Percentiles rank a stretch among this genome's conserved stretches.
phyloP scores from a whole-genome alignment of 2,329 filamentous ascomycete species.

The Biscogniauxia marginata region DNA sequence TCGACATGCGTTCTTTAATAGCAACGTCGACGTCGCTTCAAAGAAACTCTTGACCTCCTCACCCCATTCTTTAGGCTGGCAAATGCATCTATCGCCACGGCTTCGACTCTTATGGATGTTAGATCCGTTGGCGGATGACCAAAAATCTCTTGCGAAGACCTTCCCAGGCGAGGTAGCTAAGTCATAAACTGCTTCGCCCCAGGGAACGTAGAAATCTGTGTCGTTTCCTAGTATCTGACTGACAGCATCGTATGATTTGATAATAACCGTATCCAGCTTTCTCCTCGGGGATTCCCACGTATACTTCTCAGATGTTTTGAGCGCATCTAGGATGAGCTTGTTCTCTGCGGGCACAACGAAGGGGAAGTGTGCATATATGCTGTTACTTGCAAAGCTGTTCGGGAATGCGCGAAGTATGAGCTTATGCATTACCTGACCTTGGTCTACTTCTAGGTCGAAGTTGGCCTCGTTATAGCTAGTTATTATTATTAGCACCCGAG shows the following conservation, averaged over 20 bases:
- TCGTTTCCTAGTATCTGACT: conserved; percentile 52
- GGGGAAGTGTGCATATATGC: conserved; percentile 63
- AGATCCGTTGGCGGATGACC: conserved; percentile 45
- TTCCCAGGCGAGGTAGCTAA: conserved; percentile 48
- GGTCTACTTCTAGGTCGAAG: conserved; percentile 56
- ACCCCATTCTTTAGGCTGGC: conserved; percentile 51
- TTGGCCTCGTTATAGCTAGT: conserved; percentile 44
- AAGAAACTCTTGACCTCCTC: conserved; percentile 55
- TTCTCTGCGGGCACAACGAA: conserved; percentile 47
- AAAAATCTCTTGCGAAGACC: conserved; percentile 39
- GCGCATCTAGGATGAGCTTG: conserved; percentile 53
- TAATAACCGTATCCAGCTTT: conserved; percentile 44
- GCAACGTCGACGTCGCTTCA: conserved; percentile 48
- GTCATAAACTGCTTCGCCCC: conserved; percentile 53
- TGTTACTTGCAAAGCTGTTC: conserved; percentile 59
- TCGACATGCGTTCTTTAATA: conserved; percentile 45
- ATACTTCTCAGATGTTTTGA: conserved; percentile 57
- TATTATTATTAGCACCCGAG: background rate
- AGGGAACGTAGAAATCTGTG: conserved; percentile 57
- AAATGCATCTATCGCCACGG: conserved; percentile 48
- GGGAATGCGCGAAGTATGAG: conserved; percentile 64
- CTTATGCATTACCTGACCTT: conserved; percentile 67
- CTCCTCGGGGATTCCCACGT: conserved; percentile 53
- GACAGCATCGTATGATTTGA: conserved; percentile 53
- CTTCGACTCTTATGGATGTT: conserved; percentile 40